Percentiles rank a stretch among this genome's conserved stretches.
These are phyloP conservation scores for Tuber umbilicatum DNA, from an alignment of 495 filamentous ascomycete species.

Conservation along the genomic window DNA sequence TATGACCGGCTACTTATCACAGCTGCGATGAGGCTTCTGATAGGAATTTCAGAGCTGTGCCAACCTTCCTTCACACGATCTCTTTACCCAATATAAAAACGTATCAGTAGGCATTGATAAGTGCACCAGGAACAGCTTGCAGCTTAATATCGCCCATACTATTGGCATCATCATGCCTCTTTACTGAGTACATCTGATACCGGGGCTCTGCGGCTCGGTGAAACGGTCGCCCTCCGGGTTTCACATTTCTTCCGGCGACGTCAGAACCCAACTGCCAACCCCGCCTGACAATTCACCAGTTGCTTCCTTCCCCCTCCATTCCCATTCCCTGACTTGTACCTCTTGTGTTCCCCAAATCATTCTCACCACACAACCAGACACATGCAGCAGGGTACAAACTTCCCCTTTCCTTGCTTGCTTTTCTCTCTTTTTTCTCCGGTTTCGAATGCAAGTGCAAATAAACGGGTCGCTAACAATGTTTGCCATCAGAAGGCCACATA, in stretches of 20 bases:
- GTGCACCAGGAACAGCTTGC: not conserved
- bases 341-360: not conserved
- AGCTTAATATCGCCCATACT: not conserved
- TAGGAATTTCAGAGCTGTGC: not conserved
- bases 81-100: not conserved
- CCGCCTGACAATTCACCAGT: not conserved
- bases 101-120: not conserved
- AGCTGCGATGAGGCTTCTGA: not conserved
- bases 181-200: not conserved
- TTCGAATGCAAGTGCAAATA: not conserved
- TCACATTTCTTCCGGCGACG: not conserved
- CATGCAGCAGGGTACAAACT: slow-evolving; percentile 38
- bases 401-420: not conserved
- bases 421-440: not conserved
- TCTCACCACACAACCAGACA: slow-evolving; percentile 1
- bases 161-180: not conserved
- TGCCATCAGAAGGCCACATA: slow-evolving; percentile 36
- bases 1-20: not conserved
- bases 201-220: not conserved
- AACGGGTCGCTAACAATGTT: not conserved
- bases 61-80: not conserved
- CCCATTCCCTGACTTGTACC: not conserved
- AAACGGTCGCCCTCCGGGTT: not conserved
- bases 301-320: not conserved
- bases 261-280: not conserved